Evolutionary conservation across 2,329 filamentous ascomycete genomes (phyloP).

Genomic region (Fusarium sp.): DNA sequence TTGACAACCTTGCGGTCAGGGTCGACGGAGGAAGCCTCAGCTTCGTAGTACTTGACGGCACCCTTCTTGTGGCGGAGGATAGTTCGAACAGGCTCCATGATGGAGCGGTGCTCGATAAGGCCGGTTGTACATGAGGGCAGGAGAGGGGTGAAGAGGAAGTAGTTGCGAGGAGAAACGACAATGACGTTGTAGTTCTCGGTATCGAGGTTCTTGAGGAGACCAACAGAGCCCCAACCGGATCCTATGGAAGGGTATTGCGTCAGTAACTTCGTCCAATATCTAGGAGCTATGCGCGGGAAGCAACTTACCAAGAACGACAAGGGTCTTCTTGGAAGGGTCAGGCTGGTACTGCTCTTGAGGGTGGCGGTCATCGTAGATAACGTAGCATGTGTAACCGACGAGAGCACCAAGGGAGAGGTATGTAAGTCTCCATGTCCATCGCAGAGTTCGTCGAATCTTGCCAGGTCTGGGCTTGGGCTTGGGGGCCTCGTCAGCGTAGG

Average conservation of each 20-base stretch:
- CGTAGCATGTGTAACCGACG: conserved; percentile 78
- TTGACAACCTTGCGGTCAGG: conserved; percentile 87
- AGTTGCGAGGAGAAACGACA: conserved; percentile 97
- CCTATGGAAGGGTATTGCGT: conserved; percentile 63
- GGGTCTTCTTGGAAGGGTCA: conserved; percentile 93
- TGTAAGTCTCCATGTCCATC: conserved; percentile 85
- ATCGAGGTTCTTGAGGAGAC: conserved; percentile 97
- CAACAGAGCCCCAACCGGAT: conserved; percentile 95
- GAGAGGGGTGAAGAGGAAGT: conserved; percentile 98
- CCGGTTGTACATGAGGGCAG: conserved; percentile 97
- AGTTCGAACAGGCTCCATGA: conserved; percentile 98
- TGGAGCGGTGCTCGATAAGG: conserved; percentile 97
- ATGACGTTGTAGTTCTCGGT: conserved; percentile 99
- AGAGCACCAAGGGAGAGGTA: conserved; percentile 79
- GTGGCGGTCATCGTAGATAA: conserved; percentile 84
- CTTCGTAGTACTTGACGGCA: conserved; percentile 96
- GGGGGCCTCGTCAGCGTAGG: conserved; percentile 64
- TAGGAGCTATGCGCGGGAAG: conserved; percentile 2
- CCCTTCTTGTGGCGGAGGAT: conserved; percentile 96
- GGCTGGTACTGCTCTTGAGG: conserved; percentile 81
- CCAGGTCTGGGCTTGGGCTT: conserved; percentile 61
- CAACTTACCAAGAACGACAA: conserved; percentile 87
- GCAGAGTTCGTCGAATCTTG: conserved; percentile 75
- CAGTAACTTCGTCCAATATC: conserved; percentile 35
- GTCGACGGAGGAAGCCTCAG: conserved; percentile 95